A percentile compares a stretch with the other conserved stretches of the same genome.
phyloP scores from a whole-genome alignment of 78 protist species.

The Ministeria vibrans region DNA sequence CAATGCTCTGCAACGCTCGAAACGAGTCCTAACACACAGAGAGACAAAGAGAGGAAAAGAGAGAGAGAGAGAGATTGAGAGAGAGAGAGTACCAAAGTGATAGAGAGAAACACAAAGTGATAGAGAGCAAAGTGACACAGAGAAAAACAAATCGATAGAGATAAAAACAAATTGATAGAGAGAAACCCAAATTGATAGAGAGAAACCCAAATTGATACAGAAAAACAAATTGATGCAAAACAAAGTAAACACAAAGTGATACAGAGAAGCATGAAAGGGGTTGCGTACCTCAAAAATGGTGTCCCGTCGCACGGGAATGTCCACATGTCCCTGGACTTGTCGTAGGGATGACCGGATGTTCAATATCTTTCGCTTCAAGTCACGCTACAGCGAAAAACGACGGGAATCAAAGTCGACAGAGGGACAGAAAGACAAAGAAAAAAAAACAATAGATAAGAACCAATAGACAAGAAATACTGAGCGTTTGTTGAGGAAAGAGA shows the following conservation, averaged over 20 bases:
- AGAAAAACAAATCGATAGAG: not conserved
- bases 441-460: not conserved
- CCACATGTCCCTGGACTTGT: constrained; percentile 6
- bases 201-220: not conserved
- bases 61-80: constrained; percentile 1
- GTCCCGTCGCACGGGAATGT: not conserved
- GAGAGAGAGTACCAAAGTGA: not conserved
- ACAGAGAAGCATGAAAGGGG: not conserved
- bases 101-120: not conserved
- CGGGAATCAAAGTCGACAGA: not conserved
- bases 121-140: not conserved
- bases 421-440: not conserved
- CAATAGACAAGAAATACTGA: not conserved
- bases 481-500: too few relatives aligned
- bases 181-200: not conserved
- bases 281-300: not conserved
- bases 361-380: constrained; percentile 4
- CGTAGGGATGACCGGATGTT: constrained; percentile 20
- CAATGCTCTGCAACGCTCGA: constrained; percentile 8
- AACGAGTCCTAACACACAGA: constrained; percentile 48
- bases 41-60: constrained; percentile 3
- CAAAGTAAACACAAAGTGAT: not conserved
- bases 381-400: not conserved
- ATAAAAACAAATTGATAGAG: not conserved
- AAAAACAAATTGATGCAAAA: not conserved